phyloP scores from a whole-genome alignment of 768 basidiomycete genomes.

The Tylopilus felleus region DNA sequence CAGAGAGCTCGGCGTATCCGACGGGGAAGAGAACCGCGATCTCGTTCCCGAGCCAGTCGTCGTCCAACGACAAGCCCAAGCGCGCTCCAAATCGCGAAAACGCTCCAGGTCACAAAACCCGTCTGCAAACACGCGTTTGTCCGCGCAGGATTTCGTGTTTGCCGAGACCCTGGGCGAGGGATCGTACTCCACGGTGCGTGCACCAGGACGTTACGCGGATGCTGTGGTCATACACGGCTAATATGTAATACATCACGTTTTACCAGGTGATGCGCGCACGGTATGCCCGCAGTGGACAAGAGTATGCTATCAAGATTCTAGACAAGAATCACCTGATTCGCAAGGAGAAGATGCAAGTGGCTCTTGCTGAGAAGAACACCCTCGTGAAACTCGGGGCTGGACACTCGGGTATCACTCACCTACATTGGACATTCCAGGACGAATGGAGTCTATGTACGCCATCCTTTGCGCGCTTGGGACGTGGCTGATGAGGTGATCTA shows the following conservation, averaged over 20 bases:
- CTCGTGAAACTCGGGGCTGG: slow-evolving; percentile 60
- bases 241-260: slow-evolving; percentile 2
- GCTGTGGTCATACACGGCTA: slow-evolving; percentile 9
- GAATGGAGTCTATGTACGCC: slow-evolving; percentile 76
- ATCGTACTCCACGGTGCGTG: slow-evolving; percentile 74
- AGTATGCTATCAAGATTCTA: slow-evolving; percentile 76
- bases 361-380: slow-evolving; percentile 77
- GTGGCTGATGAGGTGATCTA: slow-evolving; percentile 28
- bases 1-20: slow-evolving; percentile 48
- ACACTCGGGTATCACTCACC: slow-evolving; percentile 78
- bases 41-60: slow-evolving; percentile 6
- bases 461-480: background rate
- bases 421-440: slow-evolving; percentile 86
- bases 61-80: slow-evolving; percentile 15
- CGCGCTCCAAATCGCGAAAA: slow-evolving; percentile 40
- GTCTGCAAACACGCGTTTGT: slow-evolving; percentile 43
- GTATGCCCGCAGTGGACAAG: slow-evolving; percentile 51
- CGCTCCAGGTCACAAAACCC: slow-evolving; percentile 42
- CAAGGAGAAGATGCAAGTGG: slow-evolving; percentile 74
- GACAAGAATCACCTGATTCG: slow-evolving; percentile 81
- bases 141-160: slow-evolving; percentile 68
- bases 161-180: slow-evolving; percentile 76
- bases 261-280: slow-evolving; percentile 56
- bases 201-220: background rate
- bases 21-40: slow-evolving; percentile 22